Evolutionary conservation across 1,284 basidiomycete genomes (phyloP), one percentile per base, ranked within the genome.

Genomic region (Tremellales sp.): DNA sequence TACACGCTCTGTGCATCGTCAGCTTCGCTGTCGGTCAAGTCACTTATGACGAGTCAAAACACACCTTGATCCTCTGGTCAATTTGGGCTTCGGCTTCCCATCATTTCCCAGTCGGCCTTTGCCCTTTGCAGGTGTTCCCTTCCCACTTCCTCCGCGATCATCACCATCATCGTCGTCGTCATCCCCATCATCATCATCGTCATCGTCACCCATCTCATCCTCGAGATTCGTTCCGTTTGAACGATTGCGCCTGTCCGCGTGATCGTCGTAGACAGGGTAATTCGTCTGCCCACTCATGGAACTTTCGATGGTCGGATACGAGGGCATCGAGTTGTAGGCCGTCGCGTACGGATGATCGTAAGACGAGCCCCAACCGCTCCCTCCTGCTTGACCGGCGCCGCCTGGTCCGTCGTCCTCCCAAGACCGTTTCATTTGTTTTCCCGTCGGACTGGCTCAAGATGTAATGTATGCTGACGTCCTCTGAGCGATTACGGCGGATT

Each of bases 51-150:
- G n/a, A n/a, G n/a, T n/a, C n/a, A n/a, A n/a, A n/a, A n/a, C n/a
- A n/a, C 60, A 89, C 88, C 88, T 80, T 27, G 88, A 88, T 19
- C 89, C 89, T 36, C 89, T 78, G 1, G 90, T 92, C 4, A 89
- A 80, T 74, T 93, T 93, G 39, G 84, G 79, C 72, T 91, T 92
- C 21, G 59, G 59, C 53, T 72, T 71, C 40, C 67, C 66, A 42
- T 65, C 69, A 23, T 53, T 52, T 3, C 57, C 61, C n/a, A n/a
- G n/a, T 42, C 66, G 66, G 10, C 49, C 57, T 43, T 57, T 57
- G 11, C 52, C 52, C 56, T 50, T 58, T 53, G 17, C 49, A 10
- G 51, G 47, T 8, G 50, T 57, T 10, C 50, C 49, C 40, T 55
- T 61, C 11, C 49, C 49, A 29, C 46, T 46, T 24, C 48, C 26